phyloP scores from a whole-genome alignment of 2,329 filamentous ascomycete genomes.

The Epichloe amarillans region DNA sequence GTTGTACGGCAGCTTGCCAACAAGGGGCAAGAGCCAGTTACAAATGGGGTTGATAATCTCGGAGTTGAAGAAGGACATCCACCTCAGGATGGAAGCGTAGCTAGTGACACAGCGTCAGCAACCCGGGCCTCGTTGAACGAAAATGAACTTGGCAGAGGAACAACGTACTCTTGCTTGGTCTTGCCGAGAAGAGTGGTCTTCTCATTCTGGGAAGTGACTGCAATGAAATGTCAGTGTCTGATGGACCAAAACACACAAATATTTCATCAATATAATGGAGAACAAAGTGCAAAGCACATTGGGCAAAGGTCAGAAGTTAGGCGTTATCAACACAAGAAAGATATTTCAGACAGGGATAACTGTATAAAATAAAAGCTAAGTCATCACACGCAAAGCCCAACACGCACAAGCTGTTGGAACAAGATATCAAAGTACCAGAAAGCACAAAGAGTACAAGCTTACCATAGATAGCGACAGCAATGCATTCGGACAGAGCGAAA shows the following conservation, averaged over 20 bases:
- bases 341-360: slow-evolving; percentile 98
- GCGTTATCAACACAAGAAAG: slow-evolving; percentile 67
- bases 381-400: slow-evolving; percentile 43
- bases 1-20: slow-evolving; percentile 80
- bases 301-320: slow-evolving; percentile 61
- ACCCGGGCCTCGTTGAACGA: background rate
- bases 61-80: slow-evolving; percentile 93
- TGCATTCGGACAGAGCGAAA: slow-evolving; percentile 75
- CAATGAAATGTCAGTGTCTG: slow-evolving; percentile 18
- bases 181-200: slow-evolving; percentile 98
- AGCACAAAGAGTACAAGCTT: slow-evolving; percentile 28
- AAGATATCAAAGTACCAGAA: background rate
- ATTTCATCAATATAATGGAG: background rate
- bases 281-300: slow-evolving; percentile 10
- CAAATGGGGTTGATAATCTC: slow-evolving; percentile 66
- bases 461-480: slow-evolving; percentile 97
- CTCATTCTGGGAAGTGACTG: slow-evolving; percentile 98
- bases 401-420: background rate
- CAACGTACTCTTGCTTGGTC: slow-evolving; percentile 91
- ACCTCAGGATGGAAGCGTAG: slow-evolving; percentile 93
- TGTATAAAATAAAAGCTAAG: slow-evolving; percentile 59
- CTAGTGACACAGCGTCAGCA: slow-evolving; percentile 23
- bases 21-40: slow-evolving; percentile 75
- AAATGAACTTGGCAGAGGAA: background rate
- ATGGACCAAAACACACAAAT: background rate